A percentile compares a stretch with the other conserved stretches of the same genome.
Conservation (phyloP, 768 basidiomycete genomes). For the Kwoniella mangroviensis region DNA sequence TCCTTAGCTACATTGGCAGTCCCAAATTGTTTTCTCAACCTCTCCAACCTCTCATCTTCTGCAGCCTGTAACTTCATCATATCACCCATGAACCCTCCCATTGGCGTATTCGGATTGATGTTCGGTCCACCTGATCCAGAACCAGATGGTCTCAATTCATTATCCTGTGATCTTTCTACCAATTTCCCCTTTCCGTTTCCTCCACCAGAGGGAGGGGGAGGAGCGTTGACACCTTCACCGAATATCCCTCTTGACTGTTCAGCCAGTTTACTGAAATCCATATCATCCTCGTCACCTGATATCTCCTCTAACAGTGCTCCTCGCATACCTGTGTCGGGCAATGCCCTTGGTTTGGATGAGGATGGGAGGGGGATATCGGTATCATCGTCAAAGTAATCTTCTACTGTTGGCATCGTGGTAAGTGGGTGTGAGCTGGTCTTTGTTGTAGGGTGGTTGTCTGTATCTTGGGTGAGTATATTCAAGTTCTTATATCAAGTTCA, state of each 20-base stretch:
- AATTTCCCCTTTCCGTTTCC: conserved; percentile 41
- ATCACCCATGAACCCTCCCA: conserved; percentile 59
- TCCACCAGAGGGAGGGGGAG: conserved; percentile 14
- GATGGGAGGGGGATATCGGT: conserved; percentile 83
- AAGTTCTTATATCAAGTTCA: neutral
- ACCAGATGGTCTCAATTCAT: conserved; percentile 28
- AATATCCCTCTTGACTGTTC: conserved; percentile 48
- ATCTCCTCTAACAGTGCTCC: conserved; percentile 84
- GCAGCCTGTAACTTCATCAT: conserved; percentile 56
- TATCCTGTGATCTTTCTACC: conserved; percentile 31
- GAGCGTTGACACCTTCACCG: conserved; percentile 40
- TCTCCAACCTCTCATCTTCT: conserved; percentile 32
- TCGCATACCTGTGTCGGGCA: conserved; percentile 70
- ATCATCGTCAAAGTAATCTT: conserved; percentile 89
- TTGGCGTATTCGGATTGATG: conserved; percentile 47
- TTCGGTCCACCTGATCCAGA: conserved; percentile 8
- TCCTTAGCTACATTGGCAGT: conserved; percentile 41
- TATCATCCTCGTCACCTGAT: conserved; percentile 62
- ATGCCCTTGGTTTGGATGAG: conserved; percentile 38
- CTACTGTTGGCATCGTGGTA: conserved; percentile 66
- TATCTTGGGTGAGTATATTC: too few species aligned
- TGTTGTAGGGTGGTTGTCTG: neutral
- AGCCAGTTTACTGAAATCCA: conserved; percentile 38
- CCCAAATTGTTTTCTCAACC: conserved; percentile 51
- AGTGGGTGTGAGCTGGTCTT: conserved; percentile 61